These are phyloP conservation scores for Leucoagaricus sp. DNA, from an alignment of 1,284 basidiomycete species.

Conservation along the genomic window DNA sequence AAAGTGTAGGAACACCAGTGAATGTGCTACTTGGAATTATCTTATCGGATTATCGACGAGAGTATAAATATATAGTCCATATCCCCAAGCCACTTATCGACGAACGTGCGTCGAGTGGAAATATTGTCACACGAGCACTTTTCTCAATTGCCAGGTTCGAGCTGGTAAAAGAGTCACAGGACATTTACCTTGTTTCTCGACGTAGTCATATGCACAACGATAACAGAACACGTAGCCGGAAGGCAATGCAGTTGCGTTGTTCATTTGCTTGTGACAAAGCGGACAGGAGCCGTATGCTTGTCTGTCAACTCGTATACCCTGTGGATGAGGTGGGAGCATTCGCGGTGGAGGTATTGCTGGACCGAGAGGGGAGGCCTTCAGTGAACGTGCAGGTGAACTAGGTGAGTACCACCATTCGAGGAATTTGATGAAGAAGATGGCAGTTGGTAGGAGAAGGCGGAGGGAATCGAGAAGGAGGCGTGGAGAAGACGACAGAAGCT, in stretches of 20 bases:
- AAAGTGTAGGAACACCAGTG: neutral
- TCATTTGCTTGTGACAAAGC: conserved; percentile 74
- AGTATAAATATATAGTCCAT: neutral
- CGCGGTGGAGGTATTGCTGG: conserved; percentile 76
- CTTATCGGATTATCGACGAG: conserved; percentile 13
- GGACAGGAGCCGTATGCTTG: conserved; percentile 82
- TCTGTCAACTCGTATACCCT: conserved; percentile 59
- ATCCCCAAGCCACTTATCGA: conserved; percentile 17
- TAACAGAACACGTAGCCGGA: conserved; percentile 98
- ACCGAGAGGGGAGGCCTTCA: conserved; percentile 60
- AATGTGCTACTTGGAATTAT: neutral
- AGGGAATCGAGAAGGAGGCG: conserved; percentile 73
- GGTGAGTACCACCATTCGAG: conserved; percentile 99
- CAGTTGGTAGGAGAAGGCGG: conserved; percentile 83
- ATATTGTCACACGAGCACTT: conserved; percentile 70
- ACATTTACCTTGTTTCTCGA: conserved; percentile 79
- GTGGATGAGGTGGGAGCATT: conserved; percentile 72
- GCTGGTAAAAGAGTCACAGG: conserved; percentile 84
- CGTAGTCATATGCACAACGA: conserved; percentile 85
- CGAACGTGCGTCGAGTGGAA: conserved; percentile 45
- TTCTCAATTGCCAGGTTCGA: conserved; percentile 81
- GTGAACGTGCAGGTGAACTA: conserved; percentile 78
- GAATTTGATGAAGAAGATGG: conserved; percentile 97
- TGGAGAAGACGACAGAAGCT: conserved; percentile 54
- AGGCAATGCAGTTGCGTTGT: conserved; percentile 89